These are phyloP conservation scores for Candida insectorum DNA, from an alignment of 805 yeast species.

Conservation along the genomic window DNA sequence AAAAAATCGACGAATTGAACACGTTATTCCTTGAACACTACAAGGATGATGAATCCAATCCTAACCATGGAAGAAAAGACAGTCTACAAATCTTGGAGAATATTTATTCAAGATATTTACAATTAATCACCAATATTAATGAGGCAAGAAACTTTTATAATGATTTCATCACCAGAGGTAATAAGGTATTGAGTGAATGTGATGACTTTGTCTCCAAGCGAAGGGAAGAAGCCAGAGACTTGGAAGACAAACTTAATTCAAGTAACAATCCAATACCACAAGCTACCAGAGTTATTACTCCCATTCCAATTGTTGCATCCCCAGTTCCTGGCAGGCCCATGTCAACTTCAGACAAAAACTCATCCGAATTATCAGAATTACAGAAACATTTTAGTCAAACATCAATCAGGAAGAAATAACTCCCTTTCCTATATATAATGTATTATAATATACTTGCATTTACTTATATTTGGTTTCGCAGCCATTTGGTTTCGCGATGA, in stretches of 20 bases:
- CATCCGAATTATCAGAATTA: too few relatives aligned
- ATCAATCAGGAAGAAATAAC: slow-evolving; percentile 1
- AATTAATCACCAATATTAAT: slow-evolving; percentile 55
- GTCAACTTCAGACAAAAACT: too few relatives aligned
- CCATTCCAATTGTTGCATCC: slow-evolving; percentile 11
- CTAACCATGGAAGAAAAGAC: slow-evolving; percentile 39
- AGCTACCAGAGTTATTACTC: slow-evolving; percentile 8
- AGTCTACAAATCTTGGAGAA: slow-evolving; percentile 51
- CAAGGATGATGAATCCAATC: slow-evolving; percentile 12
- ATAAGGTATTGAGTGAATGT: slow-evolving; percentile 44
- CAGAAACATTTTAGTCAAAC: slow-evolving; percentile 12
- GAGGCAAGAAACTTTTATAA: slow-evolving; percentile 73
- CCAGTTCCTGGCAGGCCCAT: slow-evolving; percentile 7
- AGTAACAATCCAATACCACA: background rate
- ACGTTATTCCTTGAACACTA: slow-evolving; percentile 22
- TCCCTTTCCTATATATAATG: background rate
- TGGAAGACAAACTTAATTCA: slow-evolving; percentile 27
- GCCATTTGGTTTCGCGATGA: slow-evolving; percentile 5
- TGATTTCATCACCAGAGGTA: slow-evolving; percentile 50
- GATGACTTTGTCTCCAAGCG: slow-evolving; percentile 50
- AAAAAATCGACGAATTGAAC: slow-evolving; percentile 32
- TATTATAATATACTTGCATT: too few relatives aligned
- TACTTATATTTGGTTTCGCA: background rate
- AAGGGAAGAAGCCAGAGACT: slow-evolving; percentile 49
- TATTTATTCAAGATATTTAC: slow-evolving; percentile 49